Percentiles rank a stretch among this genome's conserved stretches.
Evolutionary conservation across 495 filamentous ascomycete genomes (phyloP).

Genomic region (Cetradonia linearis): DNA sequence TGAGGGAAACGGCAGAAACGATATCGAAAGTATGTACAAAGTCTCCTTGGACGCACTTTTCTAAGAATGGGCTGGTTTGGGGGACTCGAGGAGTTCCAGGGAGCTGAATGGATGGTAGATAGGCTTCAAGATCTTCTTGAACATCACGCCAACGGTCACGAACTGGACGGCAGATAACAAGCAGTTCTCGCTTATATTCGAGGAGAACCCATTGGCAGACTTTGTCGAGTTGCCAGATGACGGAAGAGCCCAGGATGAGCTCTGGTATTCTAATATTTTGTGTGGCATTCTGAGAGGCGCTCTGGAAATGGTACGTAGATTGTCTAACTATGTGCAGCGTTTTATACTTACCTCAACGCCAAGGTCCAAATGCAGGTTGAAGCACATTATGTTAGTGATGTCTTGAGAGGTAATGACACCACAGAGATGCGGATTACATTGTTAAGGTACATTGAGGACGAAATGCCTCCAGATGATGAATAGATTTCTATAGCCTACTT

Average conservation of each 20-base stretch:
- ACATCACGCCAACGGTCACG: constrained; percentile 87
- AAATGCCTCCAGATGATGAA: constrained; percentile 93
- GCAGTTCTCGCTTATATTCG: constrained; percentile 89
- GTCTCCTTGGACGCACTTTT: background rate
- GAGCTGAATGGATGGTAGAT: constrained; percentile 44
- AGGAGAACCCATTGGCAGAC: constrained; percentile 93
- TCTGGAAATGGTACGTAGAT: constrained; percentile 72
- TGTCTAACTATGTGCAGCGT: background rate
- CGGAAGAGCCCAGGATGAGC: constrained; percentile 85
- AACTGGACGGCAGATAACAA: constrained; percentile 96
- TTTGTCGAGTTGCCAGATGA: constrained; percentile 97
- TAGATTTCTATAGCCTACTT: constrained; percentile 31
- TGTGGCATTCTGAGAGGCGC: constrained; percentile 86
- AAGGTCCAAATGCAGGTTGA: constrained; percentile 98
- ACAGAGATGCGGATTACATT: constrained; percentile 95
- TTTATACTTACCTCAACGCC: background rate
- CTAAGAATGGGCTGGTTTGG: no score
- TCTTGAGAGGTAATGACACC: constrained; percentile 84
- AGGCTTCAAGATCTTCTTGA: constrained; percentile 98
- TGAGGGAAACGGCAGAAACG: constrained; percentile 91
- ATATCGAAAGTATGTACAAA: constrained; percentile 65
- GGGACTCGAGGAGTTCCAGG: background rate
- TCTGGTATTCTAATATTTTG: constrained; percentile 97
- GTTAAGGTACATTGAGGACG: constrained; percentile 92
- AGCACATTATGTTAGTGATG: constrained; percentile 91